phyloP scores from a whole-genome alignment of 192 early-diverging fungal genomes.

The Dispira simplex region DNA sequence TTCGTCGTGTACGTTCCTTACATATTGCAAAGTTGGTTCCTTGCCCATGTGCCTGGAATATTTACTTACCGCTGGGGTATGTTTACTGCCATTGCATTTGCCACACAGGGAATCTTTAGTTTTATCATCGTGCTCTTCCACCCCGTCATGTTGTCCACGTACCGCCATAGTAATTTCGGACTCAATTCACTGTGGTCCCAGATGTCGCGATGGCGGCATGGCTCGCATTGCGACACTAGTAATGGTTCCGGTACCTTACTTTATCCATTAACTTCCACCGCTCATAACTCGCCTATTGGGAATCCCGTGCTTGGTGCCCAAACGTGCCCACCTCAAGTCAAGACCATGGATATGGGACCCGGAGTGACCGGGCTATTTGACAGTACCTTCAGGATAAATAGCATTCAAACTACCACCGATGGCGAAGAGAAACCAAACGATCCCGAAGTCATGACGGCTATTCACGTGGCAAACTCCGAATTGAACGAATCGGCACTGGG shows the following conservation, averaged over 20 bases:
- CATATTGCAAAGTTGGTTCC: neutral
- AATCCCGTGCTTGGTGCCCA: no score
- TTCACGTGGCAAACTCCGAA: no score
- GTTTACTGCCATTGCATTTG: neutral
- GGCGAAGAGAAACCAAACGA: no score
- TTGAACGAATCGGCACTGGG: no score
- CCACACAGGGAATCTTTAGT: neutral
- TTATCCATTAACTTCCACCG: no score
- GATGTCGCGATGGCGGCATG: no score
- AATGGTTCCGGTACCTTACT: no score
- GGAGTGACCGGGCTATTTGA: conserved; percentile 4
- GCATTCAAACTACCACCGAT: neutral
- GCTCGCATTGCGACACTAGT: no score
- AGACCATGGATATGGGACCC: conserved; percentile 10
- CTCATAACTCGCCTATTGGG: no score
- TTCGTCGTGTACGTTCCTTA: neutral
- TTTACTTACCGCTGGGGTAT: neutral
- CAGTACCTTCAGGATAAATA: neutral
- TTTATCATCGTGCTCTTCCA: neutral
- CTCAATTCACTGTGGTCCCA: neutral
- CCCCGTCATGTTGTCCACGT: neutral
- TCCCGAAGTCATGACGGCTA: no score
- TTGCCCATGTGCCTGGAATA: neutral
- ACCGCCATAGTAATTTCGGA: neutral
- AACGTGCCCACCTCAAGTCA: neutral